A percentile compares a stretch with the other conserved stretches of the same genome.
These are phyloP conservation scores for Epicoccum sorghinum DNA, from an alignment of 2,329 filamentous ascomycete genomes.

Conservation along the genomic window DNA sequence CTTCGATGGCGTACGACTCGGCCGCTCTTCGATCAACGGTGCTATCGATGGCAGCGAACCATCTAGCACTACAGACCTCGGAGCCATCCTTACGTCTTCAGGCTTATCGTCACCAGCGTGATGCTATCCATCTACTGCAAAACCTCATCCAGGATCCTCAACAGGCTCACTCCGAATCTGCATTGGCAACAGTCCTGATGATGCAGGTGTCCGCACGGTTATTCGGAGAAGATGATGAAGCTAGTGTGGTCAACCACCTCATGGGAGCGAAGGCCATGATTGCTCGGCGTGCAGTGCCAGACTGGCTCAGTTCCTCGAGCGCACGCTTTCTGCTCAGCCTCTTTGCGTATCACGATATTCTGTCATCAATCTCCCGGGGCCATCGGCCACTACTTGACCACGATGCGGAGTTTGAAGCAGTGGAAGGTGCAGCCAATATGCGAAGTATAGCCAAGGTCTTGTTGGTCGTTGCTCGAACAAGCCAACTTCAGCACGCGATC, in stretches of 20 bases:
- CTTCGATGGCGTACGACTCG: slow-evolving; percentile 34
- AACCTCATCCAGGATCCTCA: slow-evolving; percentile 30
- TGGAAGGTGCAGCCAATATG: slow-evolving; percentile 33
- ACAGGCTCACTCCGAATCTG: slow-evolving; percentile 26
- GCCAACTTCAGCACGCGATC: slow-evolving; percentile 30
- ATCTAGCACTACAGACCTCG: slow-evolving; percentile 30
- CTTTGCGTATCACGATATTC: slow-evolving; percentile 42
- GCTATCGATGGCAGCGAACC: slow-evolving; percentile 41
- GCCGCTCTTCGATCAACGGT: slow-evolving; percentile 38
- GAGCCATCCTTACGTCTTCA: slow-evolving; percentile 29
- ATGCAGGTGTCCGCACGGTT: slow-evolving; percentile 42
- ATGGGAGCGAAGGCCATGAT: slow-evolving; percentile 42
- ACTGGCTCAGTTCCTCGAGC: slow-evolving; percentile 25
- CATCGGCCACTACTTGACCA: slow-evolving; percentile 33
- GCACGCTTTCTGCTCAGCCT: slow-evolving; percentile 37
- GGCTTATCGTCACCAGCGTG: slow-evolving; percentile 35
- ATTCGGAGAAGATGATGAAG: slow-evolving; percentile 36
- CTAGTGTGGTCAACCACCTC: slow-evolving; percentile 36
- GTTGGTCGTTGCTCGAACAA: slow-evolving; percentile 35
- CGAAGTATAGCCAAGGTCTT: slow-evolving; percentile 34
- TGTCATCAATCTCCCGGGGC: slow-evolving; percentile 38
- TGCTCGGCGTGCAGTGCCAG: slow-evolving; percentile 15
- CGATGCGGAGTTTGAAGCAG: slow-evolving; percentile 23
- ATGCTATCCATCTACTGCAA: slow-evolving; percentile 37
- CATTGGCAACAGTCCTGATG: slow-evolving; percentile 41